These are phyloP conservation scores for Imleria badia DNA, from an alignment of 768 basidiomycete species.

Conservation along the genomic window DNA sequence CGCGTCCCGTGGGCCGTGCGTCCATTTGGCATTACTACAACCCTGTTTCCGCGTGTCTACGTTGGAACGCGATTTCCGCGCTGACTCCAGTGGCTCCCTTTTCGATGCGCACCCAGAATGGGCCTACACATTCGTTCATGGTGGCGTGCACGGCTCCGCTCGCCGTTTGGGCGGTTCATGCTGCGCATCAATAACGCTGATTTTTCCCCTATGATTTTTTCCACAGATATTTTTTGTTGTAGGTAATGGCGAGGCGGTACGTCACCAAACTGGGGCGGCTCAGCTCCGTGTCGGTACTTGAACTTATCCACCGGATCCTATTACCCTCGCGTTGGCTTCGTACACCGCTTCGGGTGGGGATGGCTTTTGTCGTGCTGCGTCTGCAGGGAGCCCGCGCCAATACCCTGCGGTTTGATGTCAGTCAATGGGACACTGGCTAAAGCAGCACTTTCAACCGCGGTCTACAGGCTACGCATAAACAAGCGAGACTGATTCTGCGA, in stretches of 20 bases:
- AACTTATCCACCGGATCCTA: constrained; percentile 9
- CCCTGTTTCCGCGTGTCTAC: constrained; percentile 24
- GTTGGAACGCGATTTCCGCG: constrained; percentile 19
- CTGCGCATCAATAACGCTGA: neutral
- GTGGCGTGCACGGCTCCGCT: neutral
- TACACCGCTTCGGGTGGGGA: neutral
- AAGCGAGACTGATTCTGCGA: neutral
- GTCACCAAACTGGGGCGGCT: constrained; percentile 8
- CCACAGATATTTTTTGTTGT: constrained; percentile 8
- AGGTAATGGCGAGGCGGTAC: constrained; percentile 19
- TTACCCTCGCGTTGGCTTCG: neutral
- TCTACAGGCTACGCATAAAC: too few species aligned
- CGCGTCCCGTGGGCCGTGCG: constrained; percentile 1
- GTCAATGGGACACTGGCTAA: neutral
- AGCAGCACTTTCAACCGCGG: neutral
- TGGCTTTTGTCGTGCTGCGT: neutral
- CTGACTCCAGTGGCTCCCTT: constrained; percentile 5
- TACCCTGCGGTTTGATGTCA: neutral
- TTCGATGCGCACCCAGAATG: neutral
- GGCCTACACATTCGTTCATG: neutral
- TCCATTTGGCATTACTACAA: constrained; percentile 17
- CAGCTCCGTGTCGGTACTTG: constrained; percentile 12
- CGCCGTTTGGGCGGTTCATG: neutral
- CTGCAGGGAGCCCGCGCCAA: neutral
- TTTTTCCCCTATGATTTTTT: constrained; percentile 5